phyloP scores from a whole-genome alignment of 2,329 filamentous ascomycete genomes.

The Cordyceps cicadae region DNA sequence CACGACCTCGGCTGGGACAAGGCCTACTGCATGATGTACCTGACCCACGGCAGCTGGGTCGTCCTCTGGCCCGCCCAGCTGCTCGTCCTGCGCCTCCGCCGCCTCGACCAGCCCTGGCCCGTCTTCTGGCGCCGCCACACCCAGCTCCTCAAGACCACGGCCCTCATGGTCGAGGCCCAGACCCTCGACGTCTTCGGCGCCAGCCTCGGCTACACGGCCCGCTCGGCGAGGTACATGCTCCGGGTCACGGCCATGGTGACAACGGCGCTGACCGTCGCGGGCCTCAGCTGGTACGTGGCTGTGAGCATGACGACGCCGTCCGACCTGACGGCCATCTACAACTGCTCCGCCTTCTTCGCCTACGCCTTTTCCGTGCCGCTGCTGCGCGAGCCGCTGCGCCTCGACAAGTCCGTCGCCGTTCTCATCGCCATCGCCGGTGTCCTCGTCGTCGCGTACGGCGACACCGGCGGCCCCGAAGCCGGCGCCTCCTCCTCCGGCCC shows the following conservation, averaged over 20 bases:
- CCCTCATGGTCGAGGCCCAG: conserved; percentile 77
- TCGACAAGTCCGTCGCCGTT: conserved; percentile 82
- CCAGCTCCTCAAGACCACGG: conserved; percentile 43
- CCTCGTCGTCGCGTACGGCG: conserved; percentile 90
- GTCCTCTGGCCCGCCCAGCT: conserved; percentile 84
- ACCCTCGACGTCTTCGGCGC: conserved; percentile 56
- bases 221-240: conserved; percentile 60
- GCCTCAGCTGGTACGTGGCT: conserved; percentile 90
- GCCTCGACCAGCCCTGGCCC: conserved; percentile 68
- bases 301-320: conserved; percentile 88
- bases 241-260: conserved; percentile 76
- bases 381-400: conserved; percentile 71
- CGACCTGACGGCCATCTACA: conserved; percentile 96
- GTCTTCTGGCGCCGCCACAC: conserved; percentile 70
- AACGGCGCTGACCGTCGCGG: conserved; percentile 77
- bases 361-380: conserved; percentile 94
- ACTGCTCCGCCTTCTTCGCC: conserved; percentile 97
- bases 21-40: conserved; percentile 98
- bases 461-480: conserved; percentile 41
- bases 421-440: conserved; percentile 82
- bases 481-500: conserved; percentile 25
- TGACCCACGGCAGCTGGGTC: conserved; percentile 91
- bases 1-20: conserved; percentile 90
- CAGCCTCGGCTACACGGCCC: conserved; percentile 26
- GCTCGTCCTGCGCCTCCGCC: conserved; percentile 68